Conservation (phyloP, 1,284 basidiomycete species). For the Polyporus tsugae region DNA sequence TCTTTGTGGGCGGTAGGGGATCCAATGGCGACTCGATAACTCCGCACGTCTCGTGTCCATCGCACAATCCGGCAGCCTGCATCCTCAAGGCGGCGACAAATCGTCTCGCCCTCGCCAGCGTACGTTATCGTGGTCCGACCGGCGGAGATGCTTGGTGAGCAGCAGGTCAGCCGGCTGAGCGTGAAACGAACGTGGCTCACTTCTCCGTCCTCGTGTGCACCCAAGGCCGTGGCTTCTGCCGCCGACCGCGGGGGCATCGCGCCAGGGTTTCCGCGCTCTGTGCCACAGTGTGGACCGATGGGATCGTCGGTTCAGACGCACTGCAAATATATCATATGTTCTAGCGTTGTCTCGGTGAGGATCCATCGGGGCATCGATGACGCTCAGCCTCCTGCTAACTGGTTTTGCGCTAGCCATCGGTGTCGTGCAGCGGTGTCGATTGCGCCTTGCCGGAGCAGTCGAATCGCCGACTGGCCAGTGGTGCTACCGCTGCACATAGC, state of each 20-base stretch:
- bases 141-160: conserved; percentile 3
- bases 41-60: not conserved
- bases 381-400: not conserved
- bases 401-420: not conserved
- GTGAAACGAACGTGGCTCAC: not conserved
- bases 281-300: not conserved
- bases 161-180: not conserved
- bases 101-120: not conserved
- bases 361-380: not conserved
- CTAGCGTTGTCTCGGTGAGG: not conserved
- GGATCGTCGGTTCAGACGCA: not conserved
- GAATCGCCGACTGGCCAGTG: no score
- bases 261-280: not conserved
- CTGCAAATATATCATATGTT: not conserved
- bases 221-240: not conserved
- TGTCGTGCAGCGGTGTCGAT: no score
- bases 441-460: no score
- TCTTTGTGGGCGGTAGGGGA: conserved; percentile 5
- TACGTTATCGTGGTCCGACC: not conserved
- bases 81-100: conserved; percentile 1
- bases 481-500: not conserved
- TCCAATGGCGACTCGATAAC: not conserved
- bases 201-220: not conserved
- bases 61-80: not conserved
- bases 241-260: no score